Evolutionary conservation across 345 rosid genomes (phyloP), one percentile per base, ranked within the genome.

Genomic region (Linum usitatissimum): DNA sequence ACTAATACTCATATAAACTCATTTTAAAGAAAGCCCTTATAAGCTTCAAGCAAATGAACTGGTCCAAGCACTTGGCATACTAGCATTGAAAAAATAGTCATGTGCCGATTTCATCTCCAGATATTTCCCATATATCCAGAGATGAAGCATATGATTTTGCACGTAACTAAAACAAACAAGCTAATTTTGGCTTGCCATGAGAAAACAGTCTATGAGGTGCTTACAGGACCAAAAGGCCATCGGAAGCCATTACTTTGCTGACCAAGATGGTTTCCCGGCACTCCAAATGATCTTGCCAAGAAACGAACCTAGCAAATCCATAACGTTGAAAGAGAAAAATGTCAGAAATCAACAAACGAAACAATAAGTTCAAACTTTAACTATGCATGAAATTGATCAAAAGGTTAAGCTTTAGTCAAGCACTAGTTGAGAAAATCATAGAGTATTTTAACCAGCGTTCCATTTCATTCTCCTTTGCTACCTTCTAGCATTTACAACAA

Each of bases 201-300:
- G 38, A 10, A 45, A 45, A 45, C 51, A 10, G 51, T 45, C 13
- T 45, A 45, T 9, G 6, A 13, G 60, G 62, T 23, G 67, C 76
- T 90, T 83, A 93, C 99, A 36, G 97, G 86, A 71, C 99, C 99
- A 74, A 87, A 93, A 39, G 99, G 99, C 99, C 99, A 93, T 49
- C 96, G 88, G 73, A 79, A 90, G 30, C 97, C 99, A 76, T 93
- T 83, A 68, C 97, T 93, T 73, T 87, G 97, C 78, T 93, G 99
- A 62, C 99, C 99, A 67, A 84, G 81, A 68, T 93, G 97, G 80
- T 90, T 90, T 65, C 99, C 99, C 53, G 99, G 96, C 34, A 90
- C 82, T 14, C 78, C 87, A 76, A 93, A 93, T 67, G 97, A 90
- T 75, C 94, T 79, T 63, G 99, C 97, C 66, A 93, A 66, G 71